These are phyloP conservation scores for Pelargonium citronellum DNA, from an alignment of 441 rosid species.

Conservation along the genomic window DNA sequence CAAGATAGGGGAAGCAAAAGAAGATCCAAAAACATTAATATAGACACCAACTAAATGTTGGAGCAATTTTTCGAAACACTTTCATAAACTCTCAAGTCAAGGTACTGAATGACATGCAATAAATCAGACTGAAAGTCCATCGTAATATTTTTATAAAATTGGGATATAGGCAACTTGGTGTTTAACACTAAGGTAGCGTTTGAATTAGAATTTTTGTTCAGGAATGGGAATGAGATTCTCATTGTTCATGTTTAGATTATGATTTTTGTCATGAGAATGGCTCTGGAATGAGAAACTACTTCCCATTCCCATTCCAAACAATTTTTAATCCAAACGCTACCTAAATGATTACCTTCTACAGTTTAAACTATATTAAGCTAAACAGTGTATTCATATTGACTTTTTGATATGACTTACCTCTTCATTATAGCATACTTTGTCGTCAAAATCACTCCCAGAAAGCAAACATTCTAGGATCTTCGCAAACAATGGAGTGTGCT, in stretches of 20 bases:
- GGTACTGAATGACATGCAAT: neutral
- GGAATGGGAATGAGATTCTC: too few species aligned
- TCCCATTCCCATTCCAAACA: too few species aligned
- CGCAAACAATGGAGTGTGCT: constrained; percentile 65
- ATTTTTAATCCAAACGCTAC: too few species aligned
- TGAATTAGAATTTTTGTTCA: too few species aligned
- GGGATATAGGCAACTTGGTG: too few species aligned
- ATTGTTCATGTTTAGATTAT: too few species aligned
- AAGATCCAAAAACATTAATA: neutral
- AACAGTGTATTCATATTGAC: constrained; percentile 8
- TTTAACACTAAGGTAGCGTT: neutral
- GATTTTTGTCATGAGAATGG: too few species aligned
- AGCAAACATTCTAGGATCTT: constrained; percentile 82
- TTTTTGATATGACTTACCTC: constrained; percentile 43
- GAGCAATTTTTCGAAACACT: neutral
- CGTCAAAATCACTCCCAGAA: constrained; percentile 50
- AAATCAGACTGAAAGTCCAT: too few species aligned
- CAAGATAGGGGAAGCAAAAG: neutral
- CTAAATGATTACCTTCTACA: neutral
- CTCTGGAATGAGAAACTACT: too few species aligned
- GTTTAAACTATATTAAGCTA: neutral
- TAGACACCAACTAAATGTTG: neutral
- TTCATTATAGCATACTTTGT: constrained; percentile 54
- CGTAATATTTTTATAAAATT: too few species aligned
- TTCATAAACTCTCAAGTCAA: neutral